These are phyloP conservation scores for Leishmania tropica DNA, from an alignment of 208 protist genomes.

Conservation along the genomic window DNA sequence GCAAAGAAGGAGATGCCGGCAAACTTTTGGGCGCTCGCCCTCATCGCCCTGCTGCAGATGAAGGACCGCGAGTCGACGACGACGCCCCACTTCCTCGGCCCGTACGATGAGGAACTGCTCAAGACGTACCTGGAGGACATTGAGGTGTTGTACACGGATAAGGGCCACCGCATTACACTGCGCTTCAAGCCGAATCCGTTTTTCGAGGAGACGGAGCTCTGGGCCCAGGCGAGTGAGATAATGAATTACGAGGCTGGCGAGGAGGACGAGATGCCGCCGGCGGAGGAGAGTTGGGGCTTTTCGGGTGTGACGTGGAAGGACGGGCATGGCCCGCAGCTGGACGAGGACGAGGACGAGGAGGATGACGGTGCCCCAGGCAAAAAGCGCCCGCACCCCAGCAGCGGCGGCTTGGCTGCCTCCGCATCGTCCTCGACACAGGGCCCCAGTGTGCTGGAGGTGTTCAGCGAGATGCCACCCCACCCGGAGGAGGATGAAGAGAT, in stretches of 20 bases:
- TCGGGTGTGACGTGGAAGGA: conserved; percentile 82
- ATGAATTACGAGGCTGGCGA: conserved; percentile 20
- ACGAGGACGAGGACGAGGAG: conserved; percentile 15
- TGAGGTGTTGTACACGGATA: conserved; percentile 41
- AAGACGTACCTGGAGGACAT: conserved; percentile 58
- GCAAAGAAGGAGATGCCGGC: conserved; percentile 38
- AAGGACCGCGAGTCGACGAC: conserved; percentile 38
- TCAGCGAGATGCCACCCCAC: conserved; percentile 70
- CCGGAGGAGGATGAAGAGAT: conserved; percentile 63
- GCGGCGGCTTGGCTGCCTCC: not conserved
- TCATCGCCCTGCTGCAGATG: conserved; percentile 40
- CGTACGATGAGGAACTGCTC: conserved; percentile 70
- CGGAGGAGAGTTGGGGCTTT: conserved; percentile 53
- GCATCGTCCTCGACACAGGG: conserved; percentile 36
- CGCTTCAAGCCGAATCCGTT: conserved; percentile 69
- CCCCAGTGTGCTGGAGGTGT: conserved; percentile 78
- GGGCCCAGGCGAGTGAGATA: conserved; percentile 44
- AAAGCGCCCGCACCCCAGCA: conserved; percentile 33
- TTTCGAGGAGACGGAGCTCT: conserved; percentile 80
- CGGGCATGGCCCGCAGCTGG: conserved; percentile 58
- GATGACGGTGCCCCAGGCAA: conserved; percentile 16
- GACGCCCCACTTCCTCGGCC: conserved; percentile 59
- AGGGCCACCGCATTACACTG: conserved; percentile 51
- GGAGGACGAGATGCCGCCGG: conserved; percentile 6
- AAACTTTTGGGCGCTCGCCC: conserved; percentile 74